Conservation (phyloP, 225 moss, liverwort and hornwort species). For the Pseudoscleropodium purum region DNA sequence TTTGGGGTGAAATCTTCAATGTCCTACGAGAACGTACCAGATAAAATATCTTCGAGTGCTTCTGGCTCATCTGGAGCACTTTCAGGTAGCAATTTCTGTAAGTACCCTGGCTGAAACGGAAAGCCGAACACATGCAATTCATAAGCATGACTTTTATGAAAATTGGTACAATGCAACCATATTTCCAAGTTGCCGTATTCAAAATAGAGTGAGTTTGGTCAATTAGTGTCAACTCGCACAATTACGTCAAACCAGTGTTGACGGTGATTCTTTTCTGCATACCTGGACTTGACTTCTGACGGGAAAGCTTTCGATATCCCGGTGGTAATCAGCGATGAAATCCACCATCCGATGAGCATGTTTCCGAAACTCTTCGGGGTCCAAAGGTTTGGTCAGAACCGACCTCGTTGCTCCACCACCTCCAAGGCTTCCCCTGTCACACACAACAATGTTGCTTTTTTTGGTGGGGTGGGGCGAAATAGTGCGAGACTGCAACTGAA, state of each 20-base stretch:
- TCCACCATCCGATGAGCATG: constrained; percentile 76
- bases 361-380: constrained; percentile 55
- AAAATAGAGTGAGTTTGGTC: not conserved
- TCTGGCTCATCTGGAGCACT: constrained; percentile 65
- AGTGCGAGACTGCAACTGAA: too few relatives aligned
- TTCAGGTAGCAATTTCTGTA: constrained; percentile 46
- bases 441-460: not conserved
- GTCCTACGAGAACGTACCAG: not conserved
- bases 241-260: not conserved
- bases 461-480: too few relatives aligned
- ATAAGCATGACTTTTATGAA: not conserved
- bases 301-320: constrained; percentile 45
- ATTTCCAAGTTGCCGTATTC: not conserved
- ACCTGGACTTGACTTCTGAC: constrained; percentile 72
- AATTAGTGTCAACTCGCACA: not conserved
- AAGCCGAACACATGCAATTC: not conserved
- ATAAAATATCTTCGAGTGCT: constrained; percentile 39
- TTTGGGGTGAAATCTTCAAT: not conserved
- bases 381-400: constrained; percentile 29
- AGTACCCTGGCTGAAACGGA: constrained; percentile 49
- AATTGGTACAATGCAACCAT: not conserved
- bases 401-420: not conserved
- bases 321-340: constrained; percentile 73
- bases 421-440: constrained; percentile 13
- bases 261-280: not conserved